Percentiles rank a stretch among this genome's conserved stretches.
phyloP scores from a whole-genome alignment of 2,329 filamentous ascomycete genomes.

The Penicillium sp. region DNA sequence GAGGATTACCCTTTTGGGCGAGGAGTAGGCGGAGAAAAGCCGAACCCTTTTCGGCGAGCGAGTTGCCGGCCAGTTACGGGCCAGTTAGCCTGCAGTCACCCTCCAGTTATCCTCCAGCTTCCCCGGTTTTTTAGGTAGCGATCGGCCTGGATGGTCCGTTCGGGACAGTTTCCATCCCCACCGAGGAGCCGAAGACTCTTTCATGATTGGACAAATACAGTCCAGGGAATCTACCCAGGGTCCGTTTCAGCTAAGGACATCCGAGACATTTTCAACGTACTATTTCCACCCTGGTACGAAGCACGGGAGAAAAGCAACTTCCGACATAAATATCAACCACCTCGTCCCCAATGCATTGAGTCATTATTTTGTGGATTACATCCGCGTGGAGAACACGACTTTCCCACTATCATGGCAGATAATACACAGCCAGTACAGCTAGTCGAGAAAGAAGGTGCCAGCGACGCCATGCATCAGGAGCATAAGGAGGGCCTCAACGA shows the following conservation, averaged over 20 bases:
- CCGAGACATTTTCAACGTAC: background rate
- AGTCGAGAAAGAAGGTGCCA: background rate
- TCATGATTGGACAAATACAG: background rate
- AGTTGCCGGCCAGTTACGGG: background rate
- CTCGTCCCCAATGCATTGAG: background rate
- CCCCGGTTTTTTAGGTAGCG: background rate
- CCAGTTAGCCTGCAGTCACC: no score
- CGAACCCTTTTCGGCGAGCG: background rate
- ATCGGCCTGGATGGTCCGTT: background rate
- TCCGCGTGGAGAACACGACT: background rate
- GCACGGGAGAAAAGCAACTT: background rate
- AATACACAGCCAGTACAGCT: background rate
- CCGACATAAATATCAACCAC: background rate
- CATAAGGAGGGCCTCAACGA: conserved; percentile 1
- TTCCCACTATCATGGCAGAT: background rate
- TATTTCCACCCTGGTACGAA: background rate
- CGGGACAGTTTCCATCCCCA: background rate
- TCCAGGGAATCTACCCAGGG: no score
- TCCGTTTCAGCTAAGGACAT: background rate
- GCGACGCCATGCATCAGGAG: conserved; percentile 1
- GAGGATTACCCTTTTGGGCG: background rate
- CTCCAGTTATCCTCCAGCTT: background rate
- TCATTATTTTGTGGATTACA: background rate
- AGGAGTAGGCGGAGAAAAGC: background rate
- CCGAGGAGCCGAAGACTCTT: no score